A percentile compares a stretch with the other conserved stretches of the same genome.
These are phyloP conservation scores for Beta corolliflora DNA, from an alignment of 179 eudicot genomes.

Conservation along the genomic window DNA sequence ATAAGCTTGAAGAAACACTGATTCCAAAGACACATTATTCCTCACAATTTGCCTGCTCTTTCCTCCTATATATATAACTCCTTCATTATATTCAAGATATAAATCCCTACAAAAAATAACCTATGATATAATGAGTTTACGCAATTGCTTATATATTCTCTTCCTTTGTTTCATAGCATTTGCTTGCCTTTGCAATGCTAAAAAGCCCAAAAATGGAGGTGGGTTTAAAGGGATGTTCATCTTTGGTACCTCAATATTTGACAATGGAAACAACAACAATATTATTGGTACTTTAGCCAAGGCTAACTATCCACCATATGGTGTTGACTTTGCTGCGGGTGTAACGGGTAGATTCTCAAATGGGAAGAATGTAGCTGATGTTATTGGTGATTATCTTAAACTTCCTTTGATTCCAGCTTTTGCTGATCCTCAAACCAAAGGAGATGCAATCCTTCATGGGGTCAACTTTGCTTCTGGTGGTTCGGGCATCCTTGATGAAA, in stretches of 20 bases:
- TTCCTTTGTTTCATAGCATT: neutral
- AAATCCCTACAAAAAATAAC: neutral
- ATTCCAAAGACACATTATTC: too few species aligned
- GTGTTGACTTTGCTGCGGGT: slow-evolving; percentile 30
- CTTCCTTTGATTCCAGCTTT: slow-evolving; percentile 34
- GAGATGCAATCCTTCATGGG: slow-evolving; percentile 21
- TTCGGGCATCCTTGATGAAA: slow-evolving; percentile 41
- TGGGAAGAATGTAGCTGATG: slow-evolving; percentile 41
- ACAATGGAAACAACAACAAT: slow-evolving; percentile 43
- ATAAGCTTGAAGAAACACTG: too few species aligned
- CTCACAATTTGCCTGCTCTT: neutral
- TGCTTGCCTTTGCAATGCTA: slow-evolving; percentile 7
- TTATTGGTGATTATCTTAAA: slow-evolving; percentile 21
- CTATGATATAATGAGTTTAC: neutral
- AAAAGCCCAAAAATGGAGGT: neutral
- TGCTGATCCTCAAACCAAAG: slow-evolving; percentile 28
- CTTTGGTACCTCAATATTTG: slow-evolving; percentile 40
- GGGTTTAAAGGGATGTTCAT: slow-evolving; percentile 36
- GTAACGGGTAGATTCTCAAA: slow-evolving; percentile 38
- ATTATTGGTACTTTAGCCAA: slow-evolving; percentile 17
- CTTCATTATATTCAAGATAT: neutral
- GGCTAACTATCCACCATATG: slow-evolving; percentile 39
- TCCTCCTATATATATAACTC: neutral
- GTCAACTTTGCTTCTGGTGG: slow-evolving; percentile 47
- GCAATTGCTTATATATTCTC: neutral